These are phyloP conservation scores for Ambrosiella xylebori DNA, from an alignment of 2,329 filamentous ascomycete genomes.

Conservation along the genomic window DNA sequence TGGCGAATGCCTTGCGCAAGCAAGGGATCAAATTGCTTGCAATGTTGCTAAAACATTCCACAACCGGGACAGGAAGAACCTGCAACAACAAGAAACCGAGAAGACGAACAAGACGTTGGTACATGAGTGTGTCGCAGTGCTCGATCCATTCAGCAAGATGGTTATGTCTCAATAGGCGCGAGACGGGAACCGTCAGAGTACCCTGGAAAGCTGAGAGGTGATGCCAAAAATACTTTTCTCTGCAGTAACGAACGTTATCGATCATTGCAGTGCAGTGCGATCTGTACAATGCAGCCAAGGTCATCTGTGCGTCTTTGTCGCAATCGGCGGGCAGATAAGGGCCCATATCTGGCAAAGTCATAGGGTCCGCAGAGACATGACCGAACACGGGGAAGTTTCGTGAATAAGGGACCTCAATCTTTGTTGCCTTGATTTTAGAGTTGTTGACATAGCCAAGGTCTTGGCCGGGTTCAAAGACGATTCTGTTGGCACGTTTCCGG, in stretches of 20 bases:
- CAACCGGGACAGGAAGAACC: constrained; percentile 72
- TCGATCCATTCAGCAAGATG: constrained; percentile 83
- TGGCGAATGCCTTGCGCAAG: constrained; percentile 69
- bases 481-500: not conserved
- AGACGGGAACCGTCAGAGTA: constrained; percentile 88
- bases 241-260: constrained; percentile 89
- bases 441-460: constrained; percentile 23
- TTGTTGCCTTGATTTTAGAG: constrained; percentile 39
- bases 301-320: constrained; percentile 72
- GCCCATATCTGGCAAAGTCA: constrained; percentile 73
- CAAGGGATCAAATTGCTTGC: constrained; percentile 65
- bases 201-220: constrained; percentile 91
- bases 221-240: constrained; percentile 91
- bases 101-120: constrained; percentile 91
- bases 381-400: constrained; percentile 26
- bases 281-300: constrained; percentile 71
- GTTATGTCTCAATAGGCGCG: constrained; percentile 72
- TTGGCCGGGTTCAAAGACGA: constrained; percentile 11
- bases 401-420: constrained; percentile 43
- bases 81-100: constrained; percentile 78
- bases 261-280: constrained; percentile 92
- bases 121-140: constrained; percentile 87
- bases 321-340: constrained; percentile 65
- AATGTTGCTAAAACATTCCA: constrained; percentile 76
- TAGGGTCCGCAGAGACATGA: constrained; percentile 41